Base-by-base conservation (phyloP, 768 basidiomycete genomes). In the Dioszegia aurantiaca region DNA sequence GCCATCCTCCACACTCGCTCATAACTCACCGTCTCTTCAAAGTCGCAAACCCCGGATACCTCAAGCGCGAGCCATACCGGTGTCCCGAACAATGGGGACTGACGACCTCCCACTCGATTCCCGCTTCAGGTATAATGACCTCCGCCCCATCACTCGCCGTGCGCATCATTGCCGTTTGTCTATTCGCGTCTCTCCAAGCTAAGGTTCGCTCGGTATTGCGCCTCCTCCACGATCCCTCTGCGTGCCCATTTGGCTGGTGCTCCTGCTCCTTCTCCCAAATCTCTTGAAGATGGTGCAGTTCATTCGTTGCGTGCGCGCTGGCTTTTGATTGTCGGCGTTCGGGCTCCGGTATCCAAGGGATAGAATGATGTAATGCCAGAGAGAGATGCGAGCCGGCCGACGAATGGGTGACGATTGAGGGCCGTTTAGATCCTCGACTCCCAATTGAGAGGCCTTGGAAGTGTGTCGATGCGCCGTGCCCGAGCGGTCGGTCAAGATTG, bases 131-230 rank as follows among this genome's bases (percentile, higher is more conserved):
- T 2, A 72, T 33, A 5, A 51, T 39, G 9, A 72, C 70, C 55
- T 72, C 70, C 23, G 70, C 70, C 28, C 68, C 70, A 54, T 72
- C 70, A 58, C 70, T 72, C 14, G 58, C 52, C 5, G 70, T 67
- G n/a, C 70, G 39, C 0, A 64, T 45, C 63, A 69, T 66, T 12
- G 59, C 56, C 1, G 65, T 60, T 4, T 49, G 57, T n/a, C 62
- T 33, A 2, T 62, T 64, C 6, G 49, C 43, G 23, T 63, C 55
- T 19, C 61, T 40, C 70, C 67, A 72, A 11, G 57, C 63, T 27
- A 61, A 3, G 1, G 65, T 64, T 16, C 64, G 54, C 16, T 71
- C 69, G 33, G 33, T 33, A 33, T 33, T 33, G 6, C 8, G 6
- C 40, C 40, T n/a, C 4, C 26, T 47, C 31, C 27, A 28, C 30